Percentiles rank a stretch among this genome's conserved stretches.
These are phyloP conservation scores for Leccinum ochraceum DNA, from an alignment of 768 basidiomycete genomes.

Conservation along the genomic window DNA sequence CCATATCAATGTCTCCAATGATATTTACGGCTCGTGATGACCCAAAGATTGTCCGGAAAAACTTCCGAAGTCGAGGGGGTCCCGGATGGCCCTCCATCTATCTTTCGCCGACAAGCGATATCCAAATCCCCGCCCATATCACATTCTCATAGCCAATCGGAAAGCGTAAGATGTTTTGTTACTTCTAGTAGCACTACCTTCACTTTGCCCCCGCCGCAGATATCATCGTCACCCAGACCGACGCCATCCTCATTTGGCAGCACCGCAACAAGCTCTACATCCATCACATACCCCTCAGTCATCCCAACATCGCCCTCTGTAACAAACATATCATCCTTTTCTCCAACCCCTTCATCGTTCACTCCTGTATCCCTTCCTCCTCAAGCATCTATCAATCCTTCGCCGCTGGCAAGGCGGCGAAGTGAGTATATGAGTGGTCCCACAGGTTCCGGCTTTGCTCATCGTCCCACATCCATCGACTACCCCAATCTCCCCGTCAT, in stretches of 20 bases:
- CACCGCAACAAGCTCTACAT: conserved; percentile 34
- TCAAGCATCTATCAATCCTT: conserved; percentile 81
- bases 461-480: conserved; percentile 60
- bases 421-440: conserved; percentile 83
- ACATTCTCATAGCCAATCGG: conserved; percentile 48
- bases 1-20: not conserved
- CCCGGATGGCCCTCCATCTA: conserved; percentile 17
- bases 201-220: conserved; percentile 25
- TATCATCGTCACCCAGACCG: conserved; percentile 36
- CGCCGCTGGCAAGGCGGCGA: conserved; percentile 67
- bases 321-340: conserved; percentile 41
- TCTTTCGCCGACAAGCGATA: conserved; percentile 42
- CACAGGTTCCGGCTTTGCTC: conserved; percentile 47
- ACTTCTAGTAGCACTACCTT: conserved; percentile 13
- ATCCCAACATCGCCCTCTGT: conserved; percentile 39
- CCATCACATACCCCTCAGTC: conserved; percentile 58
- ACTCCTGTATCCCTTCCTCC: conserved; percentile 64
- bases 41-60: conserved; percentile 20
- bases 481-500: conserved; percentile 77
- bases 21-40: conserved; percentile 14
- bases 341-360: conserved; percentile 40
- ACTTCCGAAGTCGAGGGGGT: conserved; percentile 12
- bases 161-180: conserved; percentile 42
- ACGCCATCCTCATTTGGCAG: conserved; percentile 40
- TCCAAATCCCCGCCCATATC: conserved; percentile 47